These are phyloP conservation scores for Russula emetica DNA, from an alignment of 768 basidiomycete species.

Conservation along the genomic window DNA sequence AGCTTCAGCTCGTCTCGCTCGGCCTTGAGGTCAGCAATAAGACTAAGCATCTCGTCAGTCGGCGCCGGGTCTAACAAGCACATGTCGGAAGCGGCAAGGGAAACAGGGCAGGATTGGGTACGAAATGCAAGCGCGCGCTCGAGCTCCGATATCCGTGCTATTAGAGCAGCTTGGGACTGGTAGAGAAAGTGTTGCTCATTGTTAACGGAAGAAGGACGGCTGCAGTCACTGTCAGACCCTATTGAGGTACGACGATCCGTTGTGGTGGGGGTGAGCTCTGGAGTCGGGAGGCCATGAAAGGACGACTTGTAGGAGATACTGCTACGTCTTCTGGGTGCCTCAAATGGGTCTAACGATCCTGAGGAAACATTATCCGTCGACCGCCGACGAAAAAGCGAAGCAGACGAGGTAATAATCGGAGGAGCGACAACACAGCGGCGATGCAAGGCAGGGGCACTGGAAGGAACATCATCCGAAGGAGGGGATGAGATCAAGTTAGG, in stretches of 20 bases:
- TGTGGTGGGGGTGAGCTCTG: slow-evolving; percentile 68
- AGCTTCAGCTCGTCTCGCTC: slow-evolving; percentile 87
- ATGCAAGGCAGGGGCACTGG: slow-evolving; percentile 28
- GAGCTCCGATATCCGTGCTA: slow-evolving; percentile 76
- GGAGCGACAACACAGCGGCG: slow-evolving; percentile 37
- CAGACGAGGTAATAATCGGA: slow-evolving; percentile 32
- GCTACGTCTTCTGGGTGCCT: slow-evolving; percentile 47
- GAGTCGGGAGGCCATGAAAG: slow-evolving; percentile 57
- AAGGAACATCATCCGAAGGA: slow-evolving; percentile 8
- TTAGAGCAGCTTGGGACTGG: slow-evolving; percentile 77
- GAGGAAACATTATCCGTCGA: slow-evolving; percentile 30
- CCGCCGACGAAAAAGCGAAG: slow-evolving; percentile 36
- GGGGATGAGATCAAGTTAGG: slow-evolving; percentile 26
- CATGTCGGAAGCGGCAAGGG: slow-evolving; percentile 50
- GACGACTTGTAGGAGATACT: slow-evolving; percentile 70
- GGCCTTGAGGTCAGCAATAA: slow-evolving; percentile 73
- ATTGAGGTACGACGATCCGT: slow-evolving; percentile 43
- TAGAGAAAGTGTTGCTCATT: slow-evolving; percentile 84
- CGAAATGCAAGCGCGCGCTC: slow-evolving; percentile 61
- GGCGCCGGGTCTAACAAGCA: slow-evolving; percentile 43
- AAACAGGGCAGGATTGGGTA: slow-evolving; percentile 38
- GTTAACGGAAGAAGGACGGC: slow-evolving; percentile 26
- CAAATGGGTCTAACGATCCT: slow-evolving; percentile 35
- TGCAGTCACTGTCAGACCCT: slow-evolving; percentile 35
- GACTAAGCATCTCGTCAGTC: slow-evolving; percentile 71